Evolutionary conservation across 1,139 yeast genomes (phyloP).

Genomic region (Geotrichum reessii): DNA sequence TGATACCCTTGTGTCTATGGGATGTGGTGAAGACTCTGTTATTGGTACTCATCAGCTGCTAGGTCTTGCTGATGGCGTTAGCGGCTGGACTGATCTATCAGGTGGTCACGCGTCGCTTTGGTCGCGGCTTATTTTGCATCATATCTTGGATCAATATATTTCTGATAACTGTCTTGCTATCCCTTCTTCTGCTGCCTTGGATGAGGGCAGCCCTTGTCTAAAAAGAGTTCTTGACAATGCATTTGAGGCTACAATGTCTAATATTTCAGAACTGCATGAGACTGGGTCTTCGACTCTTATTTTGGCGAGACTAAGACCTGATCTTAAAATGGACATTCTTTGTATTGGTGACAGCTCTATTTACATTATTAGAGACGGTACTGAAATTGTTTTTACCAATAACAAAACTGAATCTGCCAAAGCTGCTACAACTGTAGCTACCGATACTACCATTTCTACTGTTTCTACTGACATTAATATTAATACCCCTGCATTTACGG

Average conservation of each 20-base stretch:
- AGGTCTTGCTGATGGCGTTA: slow-evolving; percentile 59
- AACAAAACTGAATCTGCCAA: slow-evolving; percentile 23
- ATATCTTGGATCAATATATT: slow-evolving; percentile 37
- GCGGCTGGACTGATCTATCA: slow-evolving; percentile 51
- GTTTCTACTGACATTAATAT: neutral
- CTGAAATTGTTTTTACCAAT: slow-evolving; percentile 41
- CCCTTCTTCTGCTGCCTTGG: neutral
- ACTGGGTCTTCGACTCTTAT: slow-evolving; percentile 52
- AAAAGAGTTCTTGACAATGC: slow-evolving; percentile 46
- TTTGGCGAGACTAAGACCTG: slow-evolving; percentile 46
- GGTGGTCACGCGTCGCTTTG: slow-evolving; percentile 47
- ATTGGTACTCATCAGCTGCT: slow-evolving; percentile 50
- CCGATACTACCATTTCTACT: neutral
- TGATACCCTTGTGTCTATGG: slow-evolving; percentile 11
- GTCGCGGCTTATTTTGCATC: slow-evolving; percentile 48
- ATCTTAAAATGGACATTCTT: slow-evolving; percentile 40
- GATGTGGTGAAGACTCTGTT: slow-evolving; percentile 56
- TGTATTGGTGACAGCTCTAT: slow-evolving; percentile 55
- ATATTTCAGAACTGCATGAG: slow-evolving; percentile 49
- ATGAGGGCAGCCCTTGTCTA: neutral
- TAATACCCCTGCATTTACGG: neutral
- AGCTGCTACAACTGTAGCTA: neutral
- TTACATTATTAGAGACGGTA: slow-evolving; percentile 46
- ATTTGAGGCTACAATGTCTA: slow-evolving; percentile 47
- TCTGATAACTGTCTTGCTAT: neutral